Base-by-base conservation (phyloP, 2,329 filamentous ascomycete genomes). In the Fusarium transvaalense region DNA sequence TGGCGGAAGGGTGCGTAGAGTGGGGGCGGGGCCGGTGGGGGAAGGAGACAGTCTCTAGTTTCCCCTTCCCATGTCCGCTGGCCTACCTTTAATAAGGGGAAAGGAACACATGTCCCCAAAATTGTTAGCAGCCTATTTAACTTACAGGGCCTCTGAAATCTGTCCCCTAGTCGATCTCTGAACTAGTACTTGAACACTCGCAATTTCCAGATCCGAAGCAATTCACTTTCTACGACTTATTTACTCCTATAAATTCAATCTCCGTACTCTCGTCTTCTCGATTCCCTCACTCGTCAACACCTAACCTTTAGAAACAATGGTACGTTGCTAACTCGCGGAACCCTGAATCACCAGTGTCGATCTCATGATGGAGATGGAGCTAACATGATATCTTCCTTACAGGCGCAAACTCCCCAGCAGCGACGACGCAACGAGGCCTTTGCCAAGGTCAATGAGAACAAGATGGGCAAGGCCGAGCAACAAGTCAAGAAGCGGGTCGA, bases 371-470 rank as follows among this genome's bases (percentile, higher is more conserved):
- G 50, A 53, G 56, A 69, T 67, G 61, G 59, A 50, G 61, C 61
- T 69, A 69, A 68, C 60, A 63, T 62, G 37, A 54, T 59, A 32
- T n/a, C 13, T 21, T 39, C 19, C 34, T 38, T 25, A 23, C 51
- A 94, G 92, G 91, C 89, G 73, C 92, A 95, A 90, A 96, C 92
- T 72, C 92, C 91, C 73, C 88, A 93, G 80, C 93, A 96, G 84
- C 90, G 92, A 79, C 89, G 89, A 76, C 89, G 91, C 68, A 96
- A 96, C 83, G 88, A 88, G 76, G 91, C 91, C 81, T 97, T 93
- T 81, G 89, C 86, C 71, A 90, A 91, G 78, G 85, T 87, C 55
- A 89, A 95, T 78, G 89, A 91, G 77, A 82, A 84, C 63, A 91
- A 90, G 77, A 91, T 91, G 79, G 92, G 92, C 81, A 93, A 92